Conservation (phyloP, 2,329 filamentous ascomycete genomes). For the Cladosporium sp. region DNA sequence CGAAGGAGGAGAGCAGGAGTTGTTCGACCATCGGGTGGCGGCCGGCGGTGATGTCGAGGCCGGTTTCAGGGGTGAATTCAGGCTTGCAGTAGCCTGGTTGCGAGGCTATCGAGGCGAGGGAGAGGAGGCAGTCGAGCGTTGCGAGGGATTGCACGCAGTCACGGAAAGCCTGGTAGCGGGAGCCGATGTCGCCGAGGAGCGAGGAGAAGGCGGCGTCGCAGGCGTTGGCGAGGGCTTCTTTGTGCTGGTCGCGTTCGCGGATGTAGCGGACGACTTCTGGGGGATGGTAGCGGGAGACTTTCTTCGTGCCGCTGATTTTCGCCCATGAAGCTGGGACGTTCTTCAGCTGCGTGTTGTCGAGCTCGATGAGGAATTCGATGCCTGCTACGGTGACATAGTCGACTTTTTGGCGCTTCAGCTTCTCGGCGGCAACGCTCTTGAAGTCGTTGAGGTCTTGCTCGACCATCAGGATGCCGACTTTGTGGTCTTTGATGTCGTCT, state of each 20-base stretch:
- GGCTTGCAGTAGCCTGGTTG: conserved; percentile 88
- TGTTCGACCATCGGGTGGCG: conserved; percentile 97
- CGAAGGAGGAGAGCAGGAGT: conserved; percentile 77
- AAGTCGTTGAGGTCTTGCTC: conserved; percentile 85
- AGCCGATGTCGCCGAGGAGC: conserved; percentile 68
- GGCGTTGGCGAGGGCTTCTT: conserved; percentile 85
- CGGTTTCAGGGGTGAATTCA: conserved; percentile 58
- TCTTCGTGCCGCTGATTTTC: conserved; percentile 94
- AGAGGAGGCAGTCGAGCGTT: conserved; percentile 83
- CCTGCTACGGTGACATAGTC: conserved; percentile 80
- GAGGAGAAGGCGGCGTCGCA: conserved; percentile 78
- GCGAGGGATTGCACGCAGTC: conserved; percentile 84
- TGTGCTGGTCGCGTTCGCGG: conserved; percentile 87
- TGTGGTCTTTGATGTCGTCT: conserved; percentile 82
- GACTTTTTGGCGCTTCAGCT: conserved; percentile 67
- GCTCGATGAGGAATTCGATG: conserved; percentile 93
- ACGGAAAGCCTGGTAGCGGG: conserved; percentile 84
- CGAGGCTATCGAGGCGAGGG: conserved; percentile 75
- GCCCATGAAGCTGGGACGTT: conserved; percentile 90
- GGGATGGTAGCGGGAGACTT: conserved; percentile 87
- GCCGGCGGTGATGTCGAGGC: conserved; percentile 67
- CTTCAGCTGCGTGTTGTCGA: conserved; percentile 77
- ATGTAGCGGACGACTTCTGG: conserved; percentile 82
- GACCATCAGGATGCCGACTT: conserved; percentile 87
- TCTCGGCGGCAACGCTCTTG: conserved; percentile 64